phyloP scores from a whole-genome alignment of 1,284 basidiomycete species.

The Cutaneotrichosporon sp. region DNA sequence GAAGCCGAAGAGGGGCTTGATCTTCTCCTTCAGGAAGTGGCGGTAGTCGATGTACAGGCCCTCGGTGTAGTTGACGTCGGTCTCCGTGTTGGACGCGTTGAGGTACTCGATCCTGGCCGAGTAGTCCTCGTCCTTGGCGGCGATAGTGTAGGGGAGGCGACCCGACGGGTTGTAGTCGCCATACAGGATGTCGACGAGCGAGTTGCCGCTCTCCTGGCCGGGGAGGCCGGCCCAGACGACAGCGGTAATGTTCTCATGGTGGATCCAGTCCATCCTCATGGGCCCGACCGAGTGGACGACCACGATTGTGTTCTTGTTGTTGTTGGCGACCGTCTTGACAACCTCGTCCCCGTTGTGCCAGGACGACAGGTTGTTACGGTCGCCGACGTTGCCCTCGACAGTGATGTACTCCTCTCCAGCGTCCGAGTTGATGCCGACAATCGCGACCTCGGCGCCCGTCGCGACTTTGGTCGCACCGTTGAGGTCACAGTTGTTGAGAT shows the following conservation, averaged over 20 bases:
- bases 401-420: slow-evolving; percentile 75
- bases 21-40: slow-evolving; percentile 67
- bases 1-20: slow-evolving; percentile 67
- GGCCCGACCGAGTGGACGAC: slow-evolving; percentile 75
- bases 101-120: slow-evolving; percentile 57
- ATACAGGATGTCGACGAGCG: slow-evolving; percentile 62
- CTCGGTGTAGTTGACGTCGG: slow-evolving; percentile 68
- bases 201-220: slow-evolving; percentile 75
- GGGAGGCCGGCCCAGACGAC: slow-evolving; percentile 55
- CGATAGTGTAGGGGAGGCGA: slow-evolving; percentile 77
- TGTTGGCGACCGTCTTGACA: slow-evolving; percentile 48
- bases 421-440: slow-evolving; percentile 67
- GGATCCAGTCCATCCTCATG: slow-evolving; percentile 74
- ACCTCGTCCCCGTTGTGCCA: slow-evolving; percentile 70
- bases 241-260: slow-evolving; percentile 63
- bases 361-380: slow-evolving; percentile 75
- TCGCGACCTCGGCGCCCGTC: slow-evolving; percentile 60
- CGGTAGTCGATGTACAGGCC: slow-evolving; percentile 73
- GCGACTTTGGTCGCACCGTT: slow-evolving; percentile 59
- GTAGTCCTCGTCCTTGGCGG: slow-evolving; percentile 67
- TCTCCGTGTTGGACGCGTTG: slow-evolving; percentile 41
- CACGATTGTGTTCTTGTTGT: slow-evolving; percentile 71
- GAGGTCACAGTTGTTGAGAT: slow-evolving; percentile 66
- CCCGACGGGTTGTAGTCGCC: slow-evolving; percentile 68
- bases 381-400: slow-evolving; percentile 62